Conservation (phyloP, 768 basidiomycete genomes). For the Boletus vinaceobasis region DNA sequence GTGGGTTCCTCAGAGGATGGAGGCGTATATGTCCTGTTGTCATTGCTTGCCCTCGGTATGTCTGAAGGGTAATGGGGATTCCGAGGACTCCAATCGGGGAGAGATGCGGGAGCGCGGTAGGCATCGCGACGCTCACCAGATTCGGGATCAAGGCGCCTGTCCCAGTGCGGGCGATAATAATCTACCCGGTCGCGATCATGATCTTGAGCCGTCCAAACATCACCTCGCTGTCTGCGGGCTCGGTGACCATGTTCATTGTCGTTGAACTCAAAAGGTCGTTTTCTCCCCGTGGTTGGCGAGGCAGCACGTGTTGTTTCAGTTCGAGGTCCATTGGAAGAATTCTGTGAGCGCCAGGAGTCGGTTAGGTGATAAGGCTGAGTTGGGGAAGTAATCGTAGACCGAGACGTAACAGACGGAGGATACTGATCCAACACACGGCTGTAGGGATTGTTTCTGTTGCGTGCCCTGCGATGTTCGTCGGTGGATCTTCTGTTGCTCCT, state of each 20-base stretch:
- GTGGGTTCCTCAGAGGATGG: not conserved
- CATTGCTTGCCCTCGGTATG: constrained; percentile 1
- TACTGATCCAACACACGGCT: constrained; percentile 9
- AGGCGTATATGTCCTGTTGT: constrained; percentile 2
- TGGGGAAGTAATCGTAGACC: not conserved
- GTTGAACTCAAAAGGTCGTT: constrained; percentile 19
- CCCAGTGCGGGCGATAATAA: constrained; percentile 4
- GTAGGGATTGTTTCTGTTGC: not conserved
- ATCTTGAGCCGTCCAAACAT: constrained; percentile 18
- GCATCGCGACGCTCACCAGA: constrained; percentile 9
- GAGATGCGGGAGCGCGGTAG: constrained; percentile 5
- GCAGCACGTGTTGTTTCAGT: constrained; percentile 16
- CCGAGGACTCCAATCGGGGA: constrained; percentile 1
- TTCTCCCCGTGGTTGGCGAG: constrained; percentile 16
- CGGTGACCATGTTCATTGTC: constrained; percentile 21
- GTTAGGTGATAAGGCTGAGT: not conserved
- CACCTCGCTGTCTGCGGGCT: constrained; percentile 23
- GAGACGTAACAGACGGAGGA: constrained; percentile 4
- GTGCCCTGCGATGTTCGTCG: constrained; percentile 11
- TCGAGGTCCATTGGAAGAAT: constrained; percentile 8
- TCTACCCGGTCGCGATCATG: constrained; percentile 4
- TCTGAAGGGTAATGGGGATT: constrained; percentile 3
- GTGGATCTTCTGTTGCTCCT: constrained; percentile 2
- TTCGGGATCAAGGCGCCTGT: constrained; percentile 14
- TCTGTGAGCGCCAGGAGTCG: constrained; percentile 8